Evolutionary conservation across 352 stramenopile species (phyloP), one percentile per base, ranked within the genome.

Genomic region (Discostella stelligera): DNA sequence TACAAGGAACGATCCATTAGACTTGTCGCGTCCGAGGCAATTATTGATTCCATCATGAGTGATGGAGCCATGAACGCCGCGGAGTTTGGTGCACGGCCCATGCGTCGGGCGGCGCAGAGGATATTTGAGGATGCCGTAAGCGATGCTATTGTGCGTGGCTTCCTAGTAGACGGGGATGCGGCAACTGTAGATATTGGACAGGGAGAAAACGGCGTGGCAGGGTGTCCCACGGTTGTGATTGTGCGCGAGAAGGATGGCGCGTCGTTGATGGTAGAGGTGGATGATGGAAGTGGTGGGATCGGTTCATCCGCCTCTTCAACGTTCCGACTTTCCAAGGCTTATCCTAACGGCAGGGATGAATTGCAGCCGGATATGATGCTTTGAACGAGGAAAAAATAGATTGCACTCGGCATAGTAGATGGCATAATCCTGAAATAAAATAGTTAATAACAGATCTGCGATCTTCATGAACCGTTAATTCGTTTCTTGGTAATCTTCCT

Each of bases 61-160:
- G 86, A 92, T 74, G 86, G 86, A 30, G 77, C 73, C 21, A 68
- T 66, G 46, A 90, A 89, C 72, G 86, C 83, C 6, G 82, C 78
- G 25, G 78, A 89, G 68, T 94, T 91, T 74, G 88, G 88, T 30
- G 88, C 88, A 32, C 73, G 86, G n/a, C 88, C 88, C 20, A 89
- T 92, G 80, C 77, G 87, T 18, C 62, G 88, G 62, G 87, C 88
- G 20, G 85, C 79, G 14, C 82, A 90, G 63, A 71, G 88, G 39
- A 88, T 89, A 16, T 87, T 92, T 41, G 88, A 94, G 65, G 88
- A 94, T 77, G 71, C 80, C n/a, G 69, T 91, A 8, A 91, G 82
- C 59, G 88, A 94, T 74, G 86, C 86, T 10, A 88, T 94, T 50
- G 73, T 94, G 2, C 72, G 85, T 41, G 88, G 85, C 8, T 94